Base-by-base conservation (phyloP, 495 filamentous ascomycete genomes). In the Hypoxylon intermedium region DNA sequence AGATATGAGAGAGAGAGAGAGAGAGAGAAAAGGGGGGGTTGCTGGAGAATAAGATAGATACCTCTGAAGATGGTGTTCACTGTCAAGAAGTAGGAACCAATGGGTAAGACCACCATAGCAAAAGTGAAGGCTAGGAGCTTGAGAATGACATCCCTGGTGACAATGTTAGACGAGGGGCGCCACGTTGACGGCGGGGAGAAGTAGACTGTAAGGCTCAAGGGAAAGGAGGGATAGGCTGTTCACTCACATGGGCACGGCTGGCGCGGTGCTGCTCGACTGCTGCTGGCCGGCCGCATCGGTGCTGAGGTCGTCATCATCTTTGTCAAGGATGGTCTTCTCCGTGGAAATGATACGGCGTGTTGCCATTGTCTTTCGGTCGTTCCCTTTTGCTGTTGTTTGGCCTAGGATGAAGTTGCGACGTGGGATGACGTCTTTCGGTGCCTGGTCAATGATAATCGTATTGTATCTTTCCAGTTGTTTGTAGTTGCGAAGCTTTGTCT, bases 91-190 rank as follows among this genome's bases (percentile, higher is more conserved):
- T 98, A 98, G 40, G 87, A 88, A 21, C 88, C 87, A 56, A 98
- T 87, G 21, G 94, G 94, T 26, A 86, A 76, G 3, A 85, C 80
- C 37, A 97, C 82, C 94, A 98, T 98, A 61, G 91, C 94, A 11
- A 90, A 79, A 5, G 93, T 94, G 75, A 97, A 97, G 49, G 83
- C 85, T 6, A 97, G 79, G 6, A 99, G 83, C 74, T 97, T 98
- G 55, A 86, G 76, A 49, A 99, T 95, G 46, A 97, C 91, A 67
- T 87, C 77, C 31, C 94, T 98, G 40, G 13, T 23, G 2, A 44
- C 2, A 7, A 23, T 24, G 36, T 69, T 52, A 72, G 67, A 43
- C 54, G 59, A 26, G 37, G 33, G 9, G 28, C 1, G 12, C 16
- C 12, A 28, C 49, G 7, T 21, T 43, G 41, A 54, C 40, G 12